These are phyloP conservation scores for Ophiorrhiza pumila DNA, from an alignment of 257 asterid genomes.

Conservation along the genomic window DNA sequence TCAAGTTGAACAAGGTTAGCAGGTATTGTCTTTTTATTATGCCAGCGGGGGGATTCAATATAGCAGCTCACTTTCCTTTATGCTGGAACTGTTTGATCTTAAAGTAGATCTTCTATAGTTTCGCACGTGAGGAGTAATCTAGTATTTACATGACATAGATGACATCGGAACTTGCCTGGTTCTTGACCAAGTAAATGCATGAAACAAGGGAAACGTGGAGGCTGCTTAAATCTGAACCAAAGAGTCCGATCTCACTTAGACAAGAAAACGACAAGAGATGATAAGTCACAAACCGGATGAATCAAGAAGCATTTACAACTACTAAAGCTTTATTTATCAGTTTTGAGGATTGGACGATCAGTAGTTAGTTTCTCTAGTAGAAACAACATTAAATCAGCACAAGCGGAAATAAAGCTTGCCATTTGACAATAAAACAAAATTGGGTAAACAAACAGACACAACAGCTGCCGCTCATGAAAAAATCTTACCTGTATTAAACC, in stretches of 20 bases:
- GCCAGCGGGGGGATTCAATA: no score
- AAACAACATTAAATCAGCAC: not conserved
- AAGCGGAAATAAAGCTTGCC: not conserved
- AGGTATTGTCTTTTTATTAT: no score
- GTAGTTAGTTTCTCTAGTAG: not conserved
- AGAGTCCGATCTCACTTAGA: not conserved
- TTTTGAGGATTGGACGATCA: not conserved
- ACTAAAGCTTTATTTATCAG: not conserved
- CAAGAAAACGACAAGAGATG: not conserved
- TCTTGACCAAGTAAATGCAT: not conserved
- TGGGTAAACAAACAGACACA: not conserved
- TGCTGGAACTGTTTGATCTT: no score
- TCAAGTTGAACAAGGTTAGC: no score
- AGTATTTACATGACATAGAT: not conserved
- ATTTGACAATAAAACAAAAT: not conserved
- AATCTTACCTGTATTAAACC: constrained; percentile 47
- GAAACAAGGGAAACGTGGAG: not conserved
- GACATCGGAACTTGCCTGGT: not conserved
- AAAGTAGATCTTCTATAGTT: no score
- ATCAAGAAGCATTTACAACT: not conserved
- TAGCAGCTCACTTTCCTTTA: no score
- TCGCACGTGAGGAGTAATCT: no score
- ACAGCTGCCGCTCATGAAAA: not conserved
- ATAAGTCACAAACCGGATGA: not conserved
- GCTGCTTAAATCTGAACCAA: not conserved